phyloP scores from a whole-genome alignment of 805 yeast species.

The Novakomyces olei region DNA sequence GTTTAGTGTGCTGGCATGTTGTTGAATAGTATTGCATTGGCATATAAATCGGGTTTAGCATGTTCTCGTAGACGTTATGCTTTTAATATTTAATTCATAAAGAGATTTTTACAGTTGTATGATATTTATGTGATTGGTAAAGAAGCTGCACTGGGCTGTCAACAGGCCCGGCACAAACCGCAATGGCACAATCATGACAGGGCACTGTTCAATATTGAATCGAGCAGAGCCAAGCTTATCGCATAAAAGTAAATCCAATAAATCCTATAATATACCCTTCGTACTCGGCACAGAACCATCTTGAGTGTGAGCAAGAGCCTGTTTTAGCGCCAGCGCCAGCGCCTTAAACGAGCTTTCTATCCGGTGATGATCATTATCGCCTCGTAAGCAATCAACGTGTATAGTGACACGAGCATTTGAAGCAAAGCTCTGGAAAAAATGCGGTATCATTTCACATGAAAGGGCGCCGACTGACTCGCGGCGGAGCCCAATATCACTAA shows the following conservation, averaged over 20 bases:
- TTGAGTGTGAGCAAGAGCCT: conserved; percentile 66
- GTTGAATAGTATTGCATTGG: too few species aligned
- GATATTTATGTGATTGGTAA: too few species aligned
- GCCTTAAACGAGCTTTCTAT: conserved; percentile 95
- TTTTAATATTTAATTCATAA: too few species aligned
- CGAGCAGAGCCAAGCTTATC: background rate
- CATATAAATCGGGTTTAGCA: too few species aligned
- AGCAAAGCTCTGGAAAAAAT: conserved; percentile 82
- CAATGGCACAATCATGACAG: too few species aligned
- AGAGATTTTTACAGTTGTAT: too few species aligned
- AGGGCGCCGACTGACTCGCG: conserved; percentile 86
- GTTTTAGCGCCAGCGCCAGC: conserved; percentile 73
- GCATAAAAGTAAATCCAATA: conserved; percentile 23
- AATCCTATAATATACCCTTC: conserved; percentile 52
- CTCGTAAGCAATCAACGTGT: conserved; percentile 86
- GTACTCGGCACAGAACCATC: conserved; percentile 85
- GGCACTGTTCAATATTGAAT: too few species aligned
- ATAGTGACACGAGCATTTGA: conserved; percentile 74
- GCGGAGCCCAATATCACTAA: conserved; percentile 67
- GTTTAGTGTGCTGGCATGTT: too few species aligned
- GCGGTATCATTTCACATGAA: conserved; percentile 94
- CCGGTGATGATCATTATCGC: conserved; percentile 87
- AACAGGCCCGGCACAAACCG: too few species aligned
- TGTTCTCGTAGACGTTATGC: too few species aligned
- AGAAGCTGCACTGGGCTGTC: too few species aligned